Evolutionary conservation across 176 grass and related monocot species (phyloP), one percentile per base, ranked within the genome.

Genomic region (Oryza nivara): DNA sequence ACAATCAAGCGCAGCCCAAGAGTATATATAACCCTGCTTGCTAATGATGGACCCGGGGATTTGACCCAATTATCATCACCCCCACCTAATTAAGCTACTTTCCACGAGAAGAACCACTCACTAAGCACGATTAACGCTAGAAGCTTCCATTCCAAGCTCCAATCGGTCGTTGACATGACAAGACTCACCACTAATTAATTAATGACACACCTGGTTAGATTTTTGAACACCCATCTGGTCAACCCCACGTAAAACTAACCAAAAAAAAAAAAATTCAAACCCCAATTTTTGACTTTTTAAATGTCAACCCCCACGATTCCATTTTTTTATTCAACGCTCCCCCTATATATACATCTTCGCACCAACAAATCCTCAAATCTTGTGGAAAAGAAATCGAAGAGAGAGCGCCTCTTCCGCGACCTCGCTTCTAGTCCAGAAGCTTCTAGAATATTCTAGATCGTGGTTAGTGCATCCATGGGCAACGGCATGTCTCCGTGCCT

Each of bases 401-500:
- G 20, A 22, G 20, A 63, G 19, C 20, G 19, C 34, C 7, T 36
- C 70, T 48, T 40, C 28, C 28, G 28, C 28, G 28, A 30, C 28
- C 28, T 30, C 28, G 28, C 28, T 30, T 30, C 28, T 30, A 30
- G 28, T 30, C 28, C 51, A 75, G 80, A 87, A 80, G 77, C 74
- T 86, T 88, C 83, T 68, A 61, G 51, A 80, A n/a, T 13, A 11
- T 46, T 46, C 69, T 28, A 60, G 56, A 5, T 9, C 43, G 43
- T 9, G 43, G 43, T 10, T 44, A 44, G 9, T 44, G 10, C 43
- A 44, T 2, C 43, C 78, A 97, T 97, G 95, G 95, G 95, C 73
- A 97, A 97, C 74, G 77, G 85, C 36, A 72, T 97, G 82, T 89
- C 91, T 11, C 90, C 89, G 22, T 94, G 90, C 75, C 68, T 73